Evolutionary conservation across 2,329 filamentous ascomycete genomes (phyloP).

Genomic region (Claviceps capensis): DNA sequence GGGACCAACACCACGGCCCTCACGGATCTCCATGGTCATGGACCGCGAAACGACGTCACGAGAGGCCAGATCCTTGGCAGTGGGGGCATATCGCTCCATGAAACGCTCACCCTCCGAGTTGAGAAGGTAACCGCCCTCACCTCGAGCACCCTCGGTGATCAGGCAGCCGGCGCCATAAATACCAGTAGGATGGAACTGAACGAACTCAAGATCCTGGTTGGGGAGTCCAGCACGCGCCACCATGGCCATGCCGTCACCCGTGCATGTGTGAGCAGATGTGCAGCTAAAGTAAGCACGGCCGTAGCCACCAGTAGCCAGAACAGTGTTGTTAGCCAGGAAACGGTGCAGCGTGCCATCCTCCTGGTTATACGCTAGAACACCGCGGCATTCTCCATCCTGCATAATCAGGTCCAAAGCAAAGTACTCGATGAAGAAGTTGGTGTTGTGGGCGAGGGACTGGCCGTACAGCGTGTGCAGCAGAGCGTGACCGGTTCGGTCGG

Average conservation of each 20-base stretch:
- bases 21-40: conserved; percentile 97
- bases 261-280: conserved; percentile 96
- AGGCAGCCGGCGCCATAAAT: conserved; percentile 97
- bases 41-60: conserved; percentile 94
- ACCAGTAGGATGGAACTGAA: conserved; percentile 98
- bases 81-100: conserved; percentile 97
- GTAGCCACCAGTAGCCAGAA: conserved; percentile 93
- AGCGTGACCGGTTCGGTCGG: conserved; percentile 92
- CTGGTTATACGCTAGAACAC: conserved; percentile 95
- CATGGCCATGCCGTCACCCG: conserved; percentile 99
- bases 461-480: conserved; percentile 97
- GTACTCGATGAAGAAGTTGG: conserved; percentile 99
- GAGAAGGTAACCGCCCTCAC: conserved; percentile 93
- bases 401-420: conserved; percentile 95
- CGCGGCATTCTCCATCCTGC: conserved; percentile 93
- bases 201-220: conserved; percentile 98
- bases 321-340: conserved; percentile 93
- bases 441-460: conserved; percentile 92
- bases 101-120: conserved; percentile 98
- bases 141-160: conserved; percentile 95
- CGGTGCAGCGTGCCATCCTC: conserved; percentile 96
- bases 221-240: conserved; percentile 93
- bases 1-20: conserved; percentile 89
- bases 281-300: conserved; percentile 97
- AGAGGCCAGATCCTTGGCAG: conserved; percentile 91